Evolutionary conservation across 208 protist genomes (phyloP).

Genomic region (Leishmania martiniquensis): DNA sequence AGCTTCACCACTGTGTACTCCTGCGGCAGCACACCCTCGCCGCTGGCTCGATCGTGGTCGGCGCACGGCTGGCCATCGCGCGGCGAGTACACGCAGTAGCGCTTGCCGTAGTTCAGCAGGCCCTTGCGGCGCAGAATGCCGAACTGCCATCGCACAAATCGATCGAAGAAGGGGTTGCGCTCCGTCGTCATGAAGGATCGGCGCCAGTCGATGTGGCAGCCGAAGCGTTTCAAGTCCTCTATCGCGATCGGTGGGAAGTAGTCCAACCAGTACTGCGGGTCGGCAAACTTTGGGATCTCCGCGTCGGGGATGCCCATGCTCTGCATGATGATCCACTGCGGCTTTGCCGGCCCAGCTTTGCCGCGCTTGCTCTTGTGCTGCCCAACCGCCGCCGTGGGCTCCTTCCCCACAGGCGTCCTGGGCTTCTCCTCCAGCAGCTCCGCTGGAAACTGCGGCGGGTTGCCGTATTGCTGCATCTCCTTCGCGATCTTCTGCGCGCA

Average conservation of each 20-base stretch:
- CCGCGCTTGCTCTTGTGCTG: slow-evolving; percentile 85
- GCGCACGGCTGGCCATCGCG: slow-evolving; percentile 98
- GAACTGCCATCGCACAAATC: slow-evolving; percentile 99
- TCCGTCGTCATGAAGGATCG: slow-evolving; percentile 99
- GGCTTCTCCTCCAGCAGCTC: slow-evolving; percentile 42
- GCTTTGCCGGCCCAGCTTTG: slow-evolving; percentile 91
- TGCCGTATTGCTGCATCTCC: slow-evolving; percentile 86
- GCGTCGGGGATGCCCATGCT: slow-evolving; percentile 94
- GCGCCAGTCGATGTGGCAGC: slow-evolving; percentile 97
- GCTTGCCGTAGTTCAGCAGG: slow-evolving; percentile 97
- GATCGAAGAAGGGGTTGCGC: slow-evolving; percentile 99
- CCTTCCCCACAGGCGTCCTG: slow-evolving; percentile 33
- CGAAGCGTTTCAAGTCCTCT: slow-evolving; percentile 95
- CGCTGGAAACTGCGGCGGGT: slow-evolving; percentile 90
- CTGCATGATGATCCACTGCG: slow-evolving; percentile 99
- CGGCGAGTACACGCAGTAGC: slow-evolving; percentile 99
- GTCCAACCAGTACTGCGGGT: slow-evolving; percentile 98
- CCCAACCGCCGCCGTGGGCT: slow-evolving; percentile 27
- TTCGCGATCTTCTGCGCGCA: slow-evolving; percentile 98
- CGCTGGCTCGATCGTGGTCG: slow-evolving; percentile 99
- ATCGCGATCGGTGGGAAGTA: slow-evolving; percentile 99
- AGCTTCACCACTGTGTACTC: slow-evolving; percentile 99
- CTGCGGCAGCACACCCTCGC: slow-evolving; percentile 97
- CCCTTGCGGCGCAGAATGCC: slow-evolving; percentile 84
- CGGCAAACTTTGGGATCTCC: slow-evolving; percentile 98